phyloP scores from a whole-genome alignment of 2,329 filamentous ascomycete species.

The Epichloe festucae region DNA sequence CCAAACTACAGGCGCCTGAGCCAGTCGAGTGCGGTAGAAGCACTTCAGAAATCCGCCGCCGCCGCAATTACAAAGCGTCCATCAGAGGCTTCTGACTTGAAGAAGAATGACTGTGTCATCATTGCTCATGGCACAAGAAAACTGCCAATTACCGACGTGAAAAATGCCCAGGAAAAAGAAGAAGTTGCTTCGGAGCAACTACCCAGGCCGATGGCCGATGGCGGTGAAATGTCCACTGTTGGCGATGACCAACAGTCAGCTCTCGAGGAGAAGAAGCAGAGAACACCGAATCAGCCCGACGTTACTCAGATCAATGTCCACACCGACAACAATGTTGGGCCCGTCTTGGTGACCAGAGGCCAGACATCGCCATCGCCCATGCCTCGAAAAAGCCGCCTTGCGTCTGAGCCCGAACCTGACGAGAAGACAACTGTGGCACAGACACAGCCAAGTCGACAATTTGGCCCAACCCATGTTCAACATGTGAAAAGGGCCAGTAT shows the following conservation, averaged over 20 bases:
- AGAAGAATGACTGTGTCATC: not conserved
- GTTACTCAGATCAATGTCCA: not conserved
- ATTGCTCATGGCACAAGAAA: not conserved
- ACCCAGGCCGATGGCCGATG: not conserved
- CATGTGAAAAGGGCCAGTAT: not conserved
- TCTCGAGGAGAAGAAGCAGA: not conserved
- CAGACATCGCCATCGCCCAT: conserved; percentile 4
- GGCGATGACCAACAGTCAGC: not conserved
- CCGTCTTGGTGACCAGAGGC: not conserved
- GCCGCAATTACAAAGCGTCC: conserved; percentile 9
- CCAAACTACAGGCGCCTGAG: not conserved
- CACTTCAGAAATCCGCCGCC: conserved; percentile 16
- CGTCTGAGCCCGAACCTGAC: not conserved
- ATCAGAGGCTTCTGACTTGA: not conserved
- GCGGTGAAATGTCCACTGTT: not conserved
- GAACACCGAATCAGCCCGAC: not conserved
- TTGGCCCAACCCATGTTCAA: not conserved
- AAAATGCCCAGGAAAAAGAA: not conserved
- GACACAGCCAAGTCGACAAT: not conserved
- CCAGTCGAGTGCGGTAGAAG: conserved; percentile 7
- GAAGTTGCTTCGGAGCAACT: not conserved
- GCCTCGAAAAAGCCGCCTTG: not conserved
- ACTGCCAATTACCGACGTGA: not conserved
- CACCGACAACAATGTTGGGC: conserved; percentile 1
- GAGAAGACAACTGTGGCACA: not conserved